phyloP scores from a whole-genome alignment of 345 rosid species.

The Euphorbia tirucalli region DNA sequence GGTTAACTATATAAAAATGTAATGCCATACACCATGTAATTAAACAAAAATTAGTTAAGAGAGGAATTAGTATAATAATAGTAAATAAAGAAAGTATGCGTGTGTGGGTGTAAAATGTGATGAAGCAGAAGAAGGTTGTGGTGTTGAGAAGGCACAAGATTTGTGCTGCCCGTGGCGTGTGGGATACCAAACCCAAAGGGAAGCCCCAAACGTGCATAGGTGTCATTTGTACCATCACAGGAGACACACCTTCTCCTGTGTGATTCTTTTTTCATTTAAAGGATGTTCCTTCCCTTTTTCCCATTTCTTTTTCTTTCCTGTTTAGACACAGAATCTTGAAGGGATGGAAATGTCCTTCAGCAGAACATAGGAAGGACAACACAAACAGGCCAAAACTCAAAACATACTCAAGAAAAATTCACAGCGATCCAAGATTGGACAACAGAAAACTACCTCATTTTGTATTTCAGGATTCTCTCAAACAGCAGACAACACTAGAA shows the following conservation, averaged over 20 bases:
- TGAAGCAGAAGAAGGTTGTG: constrained; percentile 19
- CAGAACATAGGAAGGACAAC: too few relatives aligned
- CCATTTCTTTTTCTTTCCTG: not conserved
- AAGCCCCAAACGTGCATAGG: constrained; percentile 40
- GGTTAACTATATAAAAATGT: not conserved
- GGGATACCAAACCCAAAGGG: constrained; percentile 36
- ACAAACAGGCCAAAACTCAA: too few relatives aligned
- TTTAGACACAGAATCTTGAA: too few relatives aligned
- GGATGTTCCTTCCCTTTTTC: not conserved
- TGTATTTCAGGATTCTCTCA: not conserved
- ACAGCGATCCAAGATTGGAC: not conserved
- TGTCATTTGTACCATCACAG: constrained; percentile 19
- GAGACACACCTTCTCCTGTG: constrained; percentile 10
- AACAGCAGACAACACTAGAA: not conserved
- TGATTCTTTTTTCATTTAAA: constrained; percentile 5
- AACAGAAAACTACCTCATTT: not conserved
- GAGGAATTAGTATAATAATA: constrained; percentile 11
- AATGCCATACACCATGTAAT: too few relatives aligned
- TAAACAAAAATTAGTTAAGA: not conserved
- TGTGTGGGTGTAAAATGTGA: not conserved
- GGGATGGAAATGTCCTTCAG: too few relatives aligned
- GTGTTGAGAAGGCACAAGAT: constrained; percentile 57
- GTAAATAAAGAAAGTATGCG: constrained; percentile 11
- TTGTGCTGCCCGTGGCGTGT: constrained; percentile 88
- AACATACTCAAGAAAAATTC: too few relatives aligned